Evolutionary conservation across 192 early-diverging fungal genomes (phyloP).

Genomic region (Chytriomyces sp.): DNA sequence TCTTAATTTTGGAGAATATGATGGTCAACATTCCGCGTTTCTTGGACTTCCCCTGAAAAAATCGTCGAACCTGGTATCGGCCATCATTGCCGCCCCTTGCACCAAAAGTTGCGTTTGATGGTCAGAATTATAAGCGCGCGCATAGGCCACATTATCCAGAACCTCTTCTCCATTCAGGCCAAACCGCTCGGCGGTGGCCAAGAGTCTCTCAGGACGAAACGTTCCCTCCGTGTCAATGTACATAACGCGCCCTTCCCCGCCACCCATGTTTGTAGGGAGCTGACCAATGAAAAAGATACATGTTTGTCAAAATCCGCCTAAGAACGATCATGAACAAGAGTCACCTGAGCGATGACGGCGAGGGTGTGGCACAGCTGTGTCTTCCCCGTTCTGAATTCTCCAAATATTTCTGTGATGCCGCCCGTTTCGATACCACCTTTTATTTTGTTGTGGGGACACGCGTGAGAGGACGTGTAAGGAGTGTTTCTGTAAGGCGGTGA

Average conservation of each 20-base stretch:
- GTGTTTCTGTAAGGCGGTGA: too few relatives aligned
- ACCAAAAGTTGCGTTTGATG: conserved; percentile 86
- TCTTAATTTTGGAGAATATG: conserved; percentile 33
- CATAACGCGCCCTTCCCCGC: conserved; percentile 91
- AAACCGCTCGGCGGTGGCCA: conserved; percentile 82
- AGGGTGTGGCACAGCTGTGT: conserved; percentile 95
- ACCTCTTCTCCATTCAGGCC: conserved; percentile 81
- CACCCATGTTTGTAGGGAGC: conserved; percentile 83
- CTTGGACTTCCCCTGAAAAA: background rate
- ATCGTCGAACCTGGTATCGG: conserved; percentile 66
- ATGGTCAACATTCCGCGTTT: conserved; percentile 2
- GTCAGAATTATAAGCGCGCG: conserved; percentile 94
- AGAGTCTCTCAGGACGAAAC: conserved; percentile 87
- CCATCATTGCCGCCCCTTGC: conserved; percentile 90
- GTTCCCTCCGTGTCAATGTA: conserved; percentile 98
- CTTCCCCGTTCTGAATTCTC: conserved; percentile 98
- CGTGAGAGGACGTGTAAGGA: background rate
- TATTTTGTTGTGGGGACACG: background rate
- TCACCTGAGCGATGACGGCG: conserved; percentile 92
- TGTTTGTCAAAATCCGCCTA: background rate
- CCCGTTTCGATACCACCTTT: conserved; percentile 92
- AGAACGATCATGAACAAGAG: background rate
- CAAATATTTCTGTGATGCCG: conserved; percentile 96
- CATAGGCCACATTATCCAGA: conserved; percentile 92
- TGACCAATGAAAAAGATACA: too few relatives aligned